Evolutionary conservation across 305 asterid genomes (phyloP).

Genomic region (Fraxinus velutina): DNA sequence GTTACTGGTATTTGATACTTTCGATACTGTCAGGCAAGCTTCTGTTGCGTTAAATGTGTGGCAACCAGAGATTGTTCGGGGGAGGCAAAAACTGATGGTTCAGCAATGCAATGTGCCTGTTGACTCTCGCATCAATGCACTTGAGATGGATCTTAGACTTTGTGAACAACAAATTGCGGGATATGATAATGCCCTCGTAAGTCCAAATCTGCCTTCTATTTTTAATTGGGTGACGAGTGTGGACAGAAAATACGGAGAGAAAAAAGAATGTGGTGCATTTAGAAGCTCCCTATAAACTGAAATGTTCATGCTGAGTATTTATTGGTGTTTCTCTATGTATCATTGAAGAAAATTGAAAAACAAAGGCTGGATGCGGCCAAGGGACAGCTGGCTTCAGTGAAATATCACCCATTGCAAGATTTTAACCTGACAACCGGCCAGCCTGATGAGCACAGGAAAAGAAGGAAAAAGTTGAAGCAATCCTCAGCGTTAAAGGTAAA

Average conservation of each 20-base stretch:
- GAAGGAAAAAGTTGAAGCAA: slow-evolving; percentile 49
- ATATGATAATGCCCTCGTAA: slow-evolving; percentile 61
- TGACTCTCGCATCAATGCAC: slow-evolving; percentile 52
- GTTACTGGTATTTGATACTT: not conserved
- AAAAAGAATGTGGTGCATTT: not conserved
- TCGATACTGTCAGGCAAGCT: slow-evolving; percentile 55
- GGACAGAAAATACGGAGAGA: not conserved
- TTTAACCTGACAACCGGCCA: slow-evolving; percentile 23
- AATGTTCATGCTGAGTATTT: not conserved
- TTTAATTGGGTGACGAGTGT: not conserved
- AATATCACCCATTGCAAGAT: slow-evolving; percentile 71
- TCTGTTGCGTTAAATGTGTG: slow-evolving; percentile 76
- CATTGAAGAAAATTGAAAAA: slow-evolving; percentile 50
- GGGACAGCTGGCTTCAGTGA: slow-evolving; percentile 57
- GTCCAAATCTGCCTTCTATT: slow-evolving; percentile 19
- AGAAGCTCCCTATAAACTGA: not conserved
- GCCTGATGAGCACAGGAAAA: slow-evolving; percentile 27
- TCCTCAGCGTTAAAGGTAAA: slow-evolving; percentile 3
- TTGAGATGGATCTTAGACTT: slow-evolving; percentile 84
- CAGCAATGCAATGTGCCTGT: slow-evolving; percentile 65
- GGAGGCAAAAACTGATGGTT: slow-evolving; percentile 61
- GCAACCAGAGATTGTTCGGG: slow-evolving; percentile 84
- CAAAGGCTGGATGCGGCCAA: slow-evolving; percentile 52
- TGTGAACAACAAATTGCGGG: slow-evolving; percentile 74
- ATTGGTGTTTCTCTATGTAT: slow-evolving; percentile 6